phyloP scores from a whole-genome alignment of 495 filamentous ascomycete species.

The Talaromyces ruber region DNA sequence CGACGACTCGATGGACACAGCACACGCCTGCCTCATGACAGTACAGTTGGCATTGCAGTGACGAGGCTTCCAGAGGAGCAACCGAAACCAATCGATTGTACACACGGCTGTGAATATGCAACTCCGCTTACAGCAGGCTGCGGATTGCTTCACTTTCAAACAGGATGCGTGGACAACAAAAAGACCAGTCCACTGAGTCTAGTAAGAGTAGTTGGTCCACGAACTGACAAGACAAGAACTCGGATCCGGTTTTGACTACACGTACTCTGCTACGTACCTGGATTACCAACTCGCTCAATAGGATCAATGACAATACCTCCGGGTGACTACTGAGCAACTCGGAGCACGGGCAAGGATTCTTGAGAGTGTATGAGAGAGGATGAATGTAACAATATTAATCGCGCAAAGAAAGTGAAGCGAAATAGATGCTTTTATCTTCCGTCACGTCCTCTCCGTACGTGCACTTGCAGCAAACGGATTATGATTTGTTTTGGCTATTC shows the following conservation, averaged over 20 bases:
- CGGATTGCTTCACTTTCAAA: neutral
- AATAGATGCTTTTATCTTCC: neutral
- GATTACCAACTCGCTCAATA: neutral
- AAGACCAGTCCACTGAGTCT: neutral
- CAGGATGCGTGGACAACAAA: neutral
- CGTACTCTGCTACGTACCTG: too few species aligned
- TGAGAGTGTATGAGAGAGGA: neutral
- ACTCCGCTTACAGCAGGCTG: neutral
- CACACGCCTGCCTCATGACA: neutral
- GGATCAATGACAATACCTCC: neutral
- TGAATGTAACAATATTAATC: neutral
- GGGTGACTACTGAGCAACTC: neutral
- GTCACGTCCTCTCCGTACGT: neutral
- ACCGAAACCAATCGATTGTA: neutral
- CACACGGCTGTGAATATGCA: neutral
- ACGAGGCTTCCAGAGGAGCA: neutral
- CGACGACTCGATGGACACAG: neutral
- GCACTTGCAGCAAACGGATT: neutral
- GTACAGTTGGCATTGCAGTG: slow-evolving; percentile 4
- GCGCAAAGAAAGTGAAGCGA: neutral
- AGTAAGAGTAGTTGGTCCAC: neutral
- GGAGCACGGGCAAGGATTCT: neutral
- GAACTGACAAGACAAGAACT: neutral
- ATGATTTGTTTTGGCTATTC: neutral
- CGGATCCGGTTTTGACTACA: neutral